Evolutionary conservation across 2,329 filamentous ascomycete species (phyloP).

Genomic region (Aspergillus sp.): DNA sequence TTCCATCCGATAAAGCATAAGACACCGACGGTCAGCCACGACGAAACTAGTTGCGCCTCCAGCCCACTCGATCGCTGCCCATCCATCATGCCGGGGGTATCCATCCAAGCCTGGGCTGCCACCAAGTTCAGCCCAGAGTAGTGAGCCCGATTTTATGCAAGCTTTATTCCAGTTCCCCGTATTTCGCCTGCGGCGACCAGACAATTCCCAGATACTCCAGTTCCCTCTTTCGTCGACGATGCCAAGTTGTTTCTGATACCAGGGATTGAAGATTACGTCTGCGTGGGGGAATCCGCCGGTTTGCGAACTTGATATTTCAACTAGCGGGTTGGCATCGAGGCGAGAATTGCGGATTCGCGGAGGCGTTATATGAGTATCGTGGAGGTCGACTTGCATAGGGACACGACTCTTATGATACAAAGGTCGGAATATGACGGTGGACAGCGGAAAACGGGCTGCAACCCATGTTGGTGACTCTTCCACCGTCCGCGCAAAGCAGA

Average conservation of each 20-base stretch:
- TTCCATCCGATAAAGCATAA: constrained; percentile 28
- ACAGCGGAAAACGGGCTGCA: constrained; percentile 40
- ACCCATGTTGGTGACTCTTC: constrained; percentile 37
- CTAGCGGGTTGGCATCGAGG: constrained; percentile 40
- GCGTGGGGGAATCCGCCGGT: constrained; percentile 42
- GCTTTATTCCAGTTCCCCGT: constrained; percentile 20
- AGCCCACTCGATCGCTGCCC: constrained; percentile 35
- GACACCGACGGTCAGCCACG: constrained; percentile 42
- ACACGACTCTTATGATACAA: constrained; percentile 24
- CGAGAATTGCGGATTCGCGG: constrained; percentile 24
- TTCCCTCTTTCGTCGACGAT: constrained; percentile 45
- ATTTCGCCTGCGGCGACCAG: constrained; percentile 20
- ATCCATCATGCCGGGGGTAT: constrained; percentile 30
- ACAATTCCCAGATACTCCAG: constrained; percentile 45
- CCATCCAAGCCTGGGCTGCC: constrained; percentile 7
- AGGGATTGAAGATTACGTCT: constrained; percentile 52
- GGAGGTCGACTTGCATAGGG: constrained; percentile 11
- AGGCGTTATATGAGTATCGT: constrained; percentile 6
- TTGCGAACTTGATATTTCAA: constrained; percentile 33
- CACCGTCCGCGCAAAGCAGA: constrained; percentile 41
- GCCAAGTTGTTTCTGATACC: constrained; percentile 47
- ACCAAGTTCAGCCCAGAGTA: constrained; percentile 15
- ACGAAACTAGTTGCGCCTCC: constrained; percentile 34
- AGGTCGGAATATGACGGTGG: constrained; percentile 41
- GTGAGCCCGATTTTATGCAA: constrained; percentile 21